A percentile compares a stretch with the other conserved stretches of the same genome.
phyloP scores from a whole-genome alignment of 176 grass and related monocot genomes.

The Aegilops sharonensis region DNA sequence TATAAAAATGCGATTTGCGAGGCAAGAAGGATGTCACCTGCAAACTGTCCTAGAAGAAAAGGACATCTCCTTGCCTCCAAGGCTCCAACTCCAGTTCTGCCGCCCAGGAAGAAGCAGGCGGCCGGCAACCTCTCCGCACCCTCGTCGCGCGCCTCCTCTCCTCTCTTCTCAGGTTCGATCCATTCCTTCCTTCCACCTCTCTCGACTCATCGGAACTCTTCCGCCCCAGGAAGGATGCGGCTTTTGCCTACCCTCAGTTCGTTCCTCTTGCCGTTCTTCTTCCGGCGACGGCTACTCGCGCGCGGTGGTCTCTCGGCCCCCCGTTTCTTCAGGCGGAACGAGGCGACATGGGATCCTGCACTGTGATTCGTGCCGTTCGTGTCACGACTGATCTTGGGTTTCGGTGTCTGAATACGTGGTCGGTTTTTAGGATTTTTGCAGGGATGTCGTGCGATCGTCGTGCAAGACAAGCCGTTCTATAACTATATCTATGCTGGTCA shows the following conservation, averaged over 20 bases:
- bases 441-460: background rate
- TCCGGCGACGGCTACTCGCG: too few species aligned
- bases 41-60: slow-evolving; percentile 1
- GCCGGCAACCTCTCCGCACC: background rate
- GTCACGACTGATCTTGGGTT: background rate
- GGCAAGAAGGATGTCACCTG: background rate
- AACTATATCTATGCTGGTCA: background rate
- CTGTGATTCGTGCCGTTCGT: background rate
- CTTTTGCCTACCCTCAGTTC: background rate
- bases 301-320: too few species aligned
- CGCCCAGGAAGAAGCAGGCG: background rate
- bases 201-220: background rate
- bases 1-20: slow-evolving; percentile 3
- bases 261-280: background rate
- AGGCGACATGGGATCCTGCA: background rate
- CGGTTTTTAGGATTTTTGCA: background rate
- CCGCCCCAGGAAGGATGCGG: background rate
- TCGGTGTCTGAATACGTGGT: background rate
- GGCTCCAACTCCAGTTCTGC: background rate
- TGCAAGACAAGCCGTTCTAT: background rate
- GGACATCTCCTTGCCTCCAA: background rate
- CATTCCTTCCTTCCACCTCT: background rate
- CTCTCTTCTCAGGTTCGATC: slow-evolving; percentile 7
- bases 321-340: too few species aligned
- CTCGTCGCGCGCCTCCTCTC: too few species aligned